A percentile compares a stretch with the other conserved stretches of the same genome.
These are phyloP conservation scores for Pleurotus eryngii DNA, from an alignment of 768 basidiomycete species.

Conservation along the genomic window DNA sequence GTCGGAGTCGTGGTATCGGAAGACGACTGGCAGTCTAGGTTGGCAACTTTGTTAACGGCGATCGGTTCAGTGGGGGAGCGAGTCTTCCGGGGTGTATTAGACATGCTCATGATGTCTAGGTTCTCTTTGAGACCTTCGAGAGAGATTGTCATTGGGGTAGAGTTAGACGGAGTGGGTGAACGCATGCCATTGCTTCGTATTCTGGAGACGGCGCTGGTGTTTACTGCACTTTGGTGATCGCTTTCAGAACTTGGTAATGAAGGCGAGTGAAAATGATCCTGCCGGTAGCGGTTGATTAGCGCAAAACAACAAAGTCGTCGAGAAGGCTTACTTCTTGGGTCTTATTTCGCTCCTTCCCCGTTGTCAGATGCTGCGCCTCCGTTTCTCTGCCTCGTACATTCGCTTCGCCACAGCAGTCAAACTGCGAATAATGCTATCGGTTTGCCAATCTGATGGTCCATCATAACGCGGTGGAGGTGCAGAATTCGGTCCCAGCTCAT, in stretches of 20 bases:
- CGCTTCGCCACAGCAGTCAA: conserved; percentile 48
- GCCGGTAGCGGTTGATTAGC: not conserved
- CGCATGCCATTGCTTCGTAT: conserved; percentile 12
- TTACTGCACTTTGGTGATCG: not conserved
- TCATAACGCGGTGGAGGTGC: conserved; percentile 51
- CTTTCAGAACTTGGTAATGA: not conserved
- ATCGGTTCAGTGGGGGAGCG: not conserved
- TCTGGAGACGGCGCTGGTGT: conserved; percentile 1
- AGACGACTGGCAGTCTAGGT: conserved; percentile 24
- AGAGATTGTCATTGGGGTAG: conserved; percentile 39
- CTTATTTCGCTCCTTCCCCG: conserved; percentile 22
- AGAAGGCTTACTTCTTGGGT: conserved; percentile 2
- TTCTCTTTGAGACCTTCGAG: conserved; percentile 45
- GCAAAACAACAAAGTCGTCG: not conserved
- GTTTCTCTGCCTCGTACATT: conserved; percentile 58
- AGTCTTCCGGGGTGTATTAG: not conserved
- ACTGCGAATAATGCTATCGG: conserved; percentile 52
- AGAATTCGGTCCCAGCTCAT: conserved; percentile 50
- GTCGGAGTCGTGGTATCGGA: conserved; percentile 8
- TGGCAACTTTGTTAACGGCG: conserved; percentile 25
- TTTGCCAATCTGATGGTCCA: conserved; percentile 57
- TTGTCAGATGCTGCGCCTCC: conserved; percentile 35
- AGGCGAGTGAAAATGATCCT: not conserved
- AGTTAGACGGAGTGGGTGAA: conserved; percentile 12
- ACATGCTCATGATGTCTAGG: conserved; percentile 22